Evolutionary conservation across 768 basidiomycete genomes (phyloP), one percentile per base, ranked within the genome.

Genomic region (Rhodotorula toruloides): DNA sequence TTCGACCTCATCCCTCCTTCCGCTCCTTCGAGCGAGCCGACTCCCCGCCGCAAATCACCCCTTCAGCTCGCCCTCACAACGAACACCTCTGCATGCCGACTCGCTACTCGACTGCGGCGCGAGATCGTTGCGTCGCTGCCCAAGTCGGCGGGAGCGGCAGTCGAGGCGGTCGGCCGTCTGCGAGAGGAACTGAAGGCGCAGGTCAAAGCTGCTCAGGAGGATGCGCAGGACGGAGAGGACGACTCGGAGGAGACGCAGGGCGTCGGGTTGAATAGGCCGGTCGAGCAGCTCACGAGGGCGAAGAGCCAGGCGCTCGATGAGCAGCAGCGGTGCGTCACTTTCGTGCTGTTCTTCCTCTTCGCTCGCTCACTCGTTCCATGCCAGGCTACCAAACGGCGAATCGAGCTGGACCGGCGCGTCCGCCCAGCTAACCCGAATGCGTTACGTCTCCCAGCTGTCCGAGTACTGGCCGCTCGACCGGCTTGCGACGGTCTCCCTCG

Each of bases 381-480:
- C 13, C 4, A 21, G 1, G 9, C 21, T 36, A 10, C 25, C 46
- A 17, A 17, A 25, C 21, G 25, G 21, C 5, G 19, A 13, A 34
- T 59, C 39, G 31, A 6, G 21, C 31, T 72, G 67, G 67, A 65
- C 61, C 11, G 48, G 44, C 0, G 46, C 56, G 42, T 61, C 54
- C 7, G 70, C 66, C 2, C 61, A 58, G 43, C 50, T 54, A 22
- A 81, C 91, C 39, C 81, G 88, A 22, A 89, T 96, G 84, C 85
- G 87, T 77, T 97, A 91, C 90, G 87, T 96, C 6, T 86, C 91
- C 0, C 94, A 97, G 76, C 84, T 98, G 72, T 93, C 65, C 81
- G 93, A 97, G 76, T 97, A 96, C 76, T 97, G 91, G 90, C 87
- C 91, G 0, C 81, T 92, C 54, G 82, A 87, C 17, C 84, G 83